phyloP scores from a whole-genome alignment of 345 rosid genomes.

The Salix purpurea region DNA sequence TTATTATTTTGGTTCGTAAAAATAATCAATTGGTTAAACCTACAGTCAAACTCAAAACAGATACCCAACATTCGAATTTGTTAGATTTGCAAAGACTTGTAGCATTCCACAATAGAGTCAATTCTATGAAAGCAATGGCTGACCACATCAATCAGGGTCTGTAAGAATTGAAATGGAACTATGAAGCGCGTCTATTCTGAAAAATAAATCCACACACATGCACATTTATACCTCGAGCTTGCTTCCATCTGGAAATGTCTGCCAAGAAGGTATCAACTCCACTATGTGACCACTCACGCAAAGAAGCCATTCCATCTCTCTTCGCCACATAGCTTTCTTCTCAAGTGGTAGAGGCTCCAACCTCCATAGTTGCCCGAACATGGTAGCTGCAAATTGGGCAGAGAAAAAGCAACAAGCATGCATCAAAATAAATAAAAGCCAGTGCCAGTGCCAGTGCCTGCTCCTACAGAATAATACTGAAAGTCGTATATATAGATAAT shows the following conservation, averaged over 20 bases:
- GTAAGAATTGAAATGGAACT: neutral
- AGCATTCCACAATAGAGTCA: neutral
- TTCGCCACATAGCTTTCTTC: conserved; percentile 93
- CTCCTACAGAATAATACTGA: neutral
- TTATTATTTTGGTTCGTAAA: neutral
- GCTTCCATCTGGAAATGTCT: conserved; percentile 91
- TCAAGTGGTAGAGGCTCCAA: conserved; percentile 71
- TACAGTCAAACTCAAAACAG: neutral
- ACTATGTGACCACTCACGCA: conserved; percentile 92
- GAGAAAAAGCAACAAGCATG: conserved; percentile 2
- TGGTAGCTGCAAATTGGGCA: conserved; percentile 54
- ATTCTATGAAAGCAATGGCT: neutral
- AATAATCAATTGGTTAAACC: neutral
- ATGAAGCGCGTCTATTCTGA: neutral
- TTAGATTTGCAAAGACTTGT: neutral
- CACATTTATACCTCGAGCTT: conserved; percentile 75
- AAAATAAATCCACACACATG: neutral
- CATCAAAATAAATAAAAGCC: conserved; percentile 6
- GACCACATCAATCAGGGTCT: neutral
- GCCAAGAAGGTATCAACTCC: conserved; percentile 91
- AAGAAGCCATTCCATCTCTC: conserved; percentile 97
- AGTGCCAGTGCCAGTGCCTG: neutral
- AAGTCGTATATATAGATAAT: conserved; percentile 6
- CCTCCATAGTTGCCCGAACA: conserved; percentile 98
- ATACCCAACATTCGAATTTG: neutral